These are phyloP conservation scores for Suhomyces xylopsoci DNA, from an alignment of 805 yeast genomes.

Conservation along the genomic window DNA sequence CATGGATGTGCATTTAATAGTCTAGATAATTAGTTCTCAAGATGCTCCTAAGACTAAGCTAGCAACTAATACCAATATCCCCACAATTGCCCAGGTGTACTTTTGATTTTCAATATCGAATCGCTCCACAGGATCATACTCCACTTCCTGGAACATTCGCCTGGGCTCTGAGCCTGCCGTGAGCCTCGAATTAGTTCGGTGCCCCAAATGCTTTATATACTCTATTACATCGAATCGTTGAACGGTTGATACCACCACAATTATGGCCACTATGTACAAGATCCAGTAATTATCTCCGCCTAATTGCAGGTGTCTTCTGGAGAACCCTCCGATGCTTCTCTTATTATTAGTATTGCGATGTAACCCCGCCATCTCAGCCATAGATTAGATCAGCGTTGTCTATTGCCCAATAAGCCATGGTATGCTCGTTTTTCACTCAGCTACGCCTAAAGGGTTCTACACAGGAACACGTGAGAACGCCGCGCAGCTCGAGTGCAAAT, in stretches of 20 bases:
- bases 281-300: neutral
- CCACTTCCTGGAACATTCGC: slow-evolving; percentile 18
- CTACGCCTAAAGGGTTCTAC: neutral
- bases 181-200: neutral
- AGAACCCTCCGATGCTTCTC: neutral
- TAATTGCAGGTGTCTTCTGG: neutral
- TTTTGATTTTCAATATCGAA: slow-evolving; percentile 23
- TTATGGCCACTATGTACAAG: neutral
- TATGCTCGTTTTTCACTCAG: neutral
- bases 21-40: neutral
- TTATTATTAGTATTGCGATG: neutral
- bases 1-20: neutral
- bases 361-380: neutral
- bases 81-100: slow-evolving; percentile 16
- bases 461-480: neutral
- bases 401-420: neutral
- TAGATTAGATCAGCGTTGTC: neutral
- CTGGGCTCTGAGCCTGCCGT: neutral
- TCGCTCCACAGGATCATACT: slow-evolving; percentile 27
- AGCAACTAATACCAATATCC: neutral
- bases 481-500: neutral
- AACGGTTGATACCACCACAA: neutral
- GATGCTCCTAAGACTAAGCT: neutral
- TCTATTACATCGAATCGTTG: neutral
- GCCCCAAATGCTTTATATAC: neutral